Base-by-base conservation (phyloP, 2,329 filamentous ascomycete genomes). In the Diaporthe sp. region DNA sequence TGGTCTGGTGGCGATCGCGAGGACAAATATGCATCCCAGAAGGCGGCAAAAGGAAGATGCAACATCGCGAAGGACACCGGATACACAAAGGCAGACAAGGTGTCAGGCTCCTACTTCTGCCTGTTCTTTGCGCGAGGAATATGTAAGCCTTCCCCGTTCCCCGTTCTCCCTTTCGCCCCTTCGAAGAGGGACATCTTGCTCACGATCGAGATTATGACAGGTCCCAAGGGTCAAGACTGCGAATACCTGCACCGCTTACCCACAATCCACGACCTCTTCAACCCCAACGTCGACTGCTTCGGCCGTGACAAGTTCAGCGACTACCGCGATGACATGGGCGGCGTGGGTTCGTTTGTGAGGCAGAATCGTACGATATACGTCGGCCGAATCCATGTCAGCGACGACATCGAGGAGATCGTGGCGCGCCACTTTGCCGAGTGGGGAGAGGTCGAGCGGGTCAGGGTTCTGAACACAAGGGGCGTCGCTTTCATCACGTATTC, bases 321-420 rank as follows among this genome's bases (percentile, higher is more conserved):
- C 82, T 98, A 98, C 85, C 89, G 96, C 80, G 96, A 98, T 82
- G 96, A 98, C 83, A 98, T 99, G 97, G 96, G 96, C 72, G 97
- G 97, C 78, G 95, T 98, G 2, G 97, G 97, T 37, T 95, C 92
- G 77, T 99, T 99, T 82, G 93, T 96, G 91, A 90, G 97, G 31
- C 94, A 98, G 81, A 99, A 99, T 82, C 90, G 97, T 44, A 99
- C 97, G 1, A 88, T 99, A 8, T 99, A 99, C 80, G 91, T 98
- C 0, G 97, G 97, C 7, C 89, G 96, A 65, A 98, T 99, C 83
- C 95, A 98, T 83, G 96, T 98, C 49, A 96, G 93, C 17, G 97
- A 98, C 83, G 96, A 98, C 81, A 98, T 98, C 77, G 96, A 99
- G 82, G 97, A 99, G 85, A 91, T 98, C 49, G 96, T 98, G 8